phyloP scores from a whole-genome alignment of 2,329 filamentous ascomycete genomes.

The Chrysoporthe puriensis region DNA sequence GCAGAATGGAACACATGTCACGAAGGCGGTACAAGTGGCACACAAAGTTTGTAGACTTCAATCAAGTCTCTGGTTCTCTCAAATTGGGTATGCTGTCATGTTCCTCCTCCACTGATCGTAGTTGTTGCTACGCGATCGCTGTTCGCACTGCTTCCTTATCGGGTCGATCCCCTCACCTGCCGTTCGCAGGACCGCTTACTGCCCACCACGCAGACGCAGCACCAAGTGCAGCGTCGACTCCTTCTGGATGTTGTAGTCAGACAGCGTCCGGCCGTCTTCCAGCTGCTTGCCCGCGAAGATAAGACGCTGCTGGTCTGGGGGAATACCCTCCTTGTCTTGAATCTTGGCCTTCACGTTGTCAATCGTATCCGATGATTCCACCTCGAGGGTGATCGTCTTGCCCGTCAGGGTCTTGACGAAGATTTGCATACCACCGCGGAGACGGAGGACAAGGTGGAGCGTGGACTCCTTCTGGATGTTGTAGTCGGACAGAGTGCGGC shows the following conservation, averaged over 20 bases:
- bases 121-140: not conserved
- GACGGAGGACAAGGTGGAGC: conserved; percentile 77
- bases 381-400: conserved; percentile 71
- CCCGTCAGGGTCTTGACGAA: conserved; percentile 74
- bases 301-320: conserved; percentile 70
- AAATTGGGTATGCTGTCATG: conserved; percentile 14
- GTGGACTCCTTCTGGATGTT: conserved; percentile 95
- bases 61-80: conserved; percentile 18
- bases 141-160: too few species aligned
- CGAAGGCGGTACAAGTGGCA: not conserved
- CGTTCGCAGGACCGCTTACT: conserved; percentile 39
- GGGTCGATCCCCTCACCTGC: not conserved
- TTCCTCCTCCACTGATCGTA: conserved; percentile 4
- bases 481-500: conserved; percentile 89
- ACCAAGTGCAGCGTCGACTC: conserved; percentile 74
- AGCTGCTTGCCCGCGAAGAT: conserved; percentile 74
- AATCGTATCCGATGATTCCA: conserved; percentile 70
- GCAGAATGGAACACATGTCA: not conserved
- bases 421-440: conserved; percentile 80
- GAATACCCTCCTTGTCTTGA: conserved; percentile 73
- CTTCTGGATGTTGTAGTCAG: conserved; percentile 89
- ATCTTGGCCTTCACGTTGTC: conserved; percentile 74
- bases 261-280: conserved; percentile 78
- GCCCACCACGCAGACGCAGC: conserved; percentile 70
- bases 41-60: conserved; percentile 10